phyloP scores from a whole-genome alignment of 1,284 basidiomycete genomes.

The Melampsora americana region DNA sequence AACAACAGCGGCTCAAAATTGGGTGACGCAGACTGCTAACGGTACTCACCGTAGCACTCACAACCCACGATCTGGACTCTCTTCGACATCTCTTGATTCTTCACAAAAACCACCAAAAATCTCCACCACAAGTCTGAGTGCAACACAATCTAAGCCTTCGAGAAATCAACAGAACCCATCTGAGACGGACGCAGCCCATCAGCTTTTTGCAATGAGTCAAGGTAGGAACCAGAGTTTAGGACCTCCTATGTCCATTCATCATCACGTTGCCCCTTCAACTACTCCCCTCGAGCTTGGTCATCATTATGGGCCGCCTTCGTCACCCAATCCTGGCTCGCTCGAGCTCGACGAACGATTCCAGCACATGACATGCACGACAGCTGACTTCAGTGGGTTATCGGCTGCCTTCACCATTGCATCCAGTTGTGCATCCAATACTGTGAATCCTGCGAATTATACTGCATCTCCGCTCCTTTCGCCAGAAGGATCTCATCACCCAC shows the following conservation, averaged over 20 bases:
- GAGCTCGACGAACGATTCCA: background rate
- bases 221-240: conserved; percentile 4
- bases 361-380: background rate
- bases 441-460: background rate
- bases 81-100: background rate
- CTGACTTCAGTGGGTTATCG: conserved; percentile 19
- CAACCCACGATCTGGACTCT: background rate
- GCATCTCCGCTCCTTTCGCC: background rate
- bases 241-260: background rate
- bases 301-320: background rate
- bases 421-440: background rate
- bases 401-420: conserved; percentile 20
- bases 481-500: background rate
- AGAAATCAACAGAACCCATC: conserved; percentile 23
- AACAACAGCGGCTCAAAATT: conserved; percentile 31
- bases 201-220: conserved; percentile 19
- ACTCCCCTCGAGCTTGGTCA: conserved; percentile 1
- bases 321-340: conserved; percentile 12
- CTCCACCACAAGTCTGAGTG: background rate
- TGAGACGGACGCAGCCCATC: conserved; percentile 27
- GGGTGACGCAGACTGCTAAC: conserved; percentile 2
- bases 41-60: conserved; percentile 5
- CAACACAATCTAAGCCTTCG: background rate
- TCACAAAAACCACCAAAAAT: background rate
- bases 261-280: conserved; percentile 2